These are phyloP conservation scores for Rhododendron griersonianum DNA, from an alignment of 148 eudicot genomes.

Conservation along the genomic window DNA sequence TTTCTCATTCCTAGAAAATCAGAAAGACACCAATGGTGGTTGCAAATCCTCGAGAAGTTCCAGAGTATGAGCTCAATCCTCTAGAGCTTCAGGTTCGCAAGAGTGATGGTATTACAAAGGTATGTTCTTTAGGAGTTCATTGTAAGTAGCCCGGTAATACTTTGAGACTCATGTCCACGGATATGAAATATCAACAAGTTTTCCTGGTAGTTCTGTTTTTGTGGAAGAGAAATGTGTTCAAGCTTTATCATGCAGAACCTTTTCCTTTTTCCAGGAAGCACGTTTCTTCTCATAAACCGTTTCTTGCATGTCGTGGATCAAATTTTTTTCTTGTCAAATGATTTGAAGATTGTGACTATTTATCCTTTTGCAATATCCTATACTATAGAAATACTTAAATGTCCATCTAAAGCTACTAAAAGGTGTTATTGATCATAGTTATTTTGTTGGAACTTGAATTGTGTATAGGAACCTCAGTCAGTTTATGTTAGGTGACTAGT, in stretches of 20 bases:
- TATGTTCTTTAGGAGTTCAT: constrained; percentile 18
- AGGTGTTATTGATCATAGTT: neutral
- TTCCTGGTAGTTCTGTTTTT: neutral
- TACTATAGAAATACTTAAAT: neutral
- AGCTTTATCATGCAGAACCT: neutral
- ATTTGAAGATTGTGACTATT: neutral
- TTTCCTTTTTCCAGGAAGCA: neutral
- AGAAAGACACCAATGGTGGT: constrained; percentile 93
- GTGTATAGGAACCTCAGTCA: neutral
- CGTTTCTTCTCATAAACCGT: neutral
- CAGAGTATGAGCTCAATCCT: constrained; percentile 99
- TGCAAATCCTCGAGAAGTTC: constrained; percentile 93
- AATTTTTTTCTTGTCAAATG: neutral
- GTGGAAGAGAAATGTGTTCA: neutral
- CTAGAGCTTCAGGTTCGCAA: constrained; percentile 92
- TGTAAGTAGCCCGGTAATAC: neutral
- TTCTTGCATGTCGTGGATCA: neutral
- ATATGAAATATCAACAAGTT: neutral
- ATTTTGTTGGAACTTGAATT: neutral
- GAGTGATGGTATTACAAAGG: constrained; percentile 95
- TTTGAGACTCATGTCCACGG: neutral
- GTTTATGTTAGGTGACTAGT: neutral
- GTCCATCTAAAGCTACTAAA: neutral
- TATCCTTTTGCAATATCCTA: neutral
- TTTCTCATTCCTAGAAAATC: constrained; percentile 54